Base-by-base conservation (phyloP, 2,329 filamentous ascomycete genomes). In the Diaporthe citriasiana region DNA sequence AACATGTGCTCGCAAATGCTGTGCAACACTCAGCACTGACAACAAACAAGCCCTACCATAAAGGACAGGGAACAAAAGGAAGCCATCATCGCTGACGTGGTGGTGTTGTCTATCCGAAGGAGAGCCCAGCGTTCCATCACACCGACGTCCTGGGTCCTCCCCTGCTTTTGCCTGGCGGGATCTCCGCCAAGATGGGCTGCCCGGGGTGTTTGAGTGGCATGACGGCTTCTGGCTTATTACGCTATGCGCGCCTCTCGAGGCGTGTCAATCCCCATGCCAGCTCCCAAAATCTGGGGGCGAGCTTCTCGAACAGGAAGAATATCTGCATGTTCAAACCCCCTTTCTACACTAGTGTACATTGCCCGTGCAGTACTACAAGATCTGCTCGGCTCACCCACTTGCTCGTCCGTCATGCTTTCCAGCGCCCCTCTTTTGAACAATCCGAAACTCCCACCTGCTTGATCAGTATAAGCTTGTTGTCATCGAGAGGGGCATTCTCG, bases 401-500 rank as follows among this genome's bases (percentile, higher is more conserved):
- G 42, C 30, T 25, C 42, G 8, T 47, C 60, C 19, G 10, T 33
- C 40, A 65, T 65, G 35, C n/a, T 45, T 55, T 72, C 50, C 59
- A 66, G 70, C 38, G 70, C 47, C 55, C 40, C 63, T 65, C 71
- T 73, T 69, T 73, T 60, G 42, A 35, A 70, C 47, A 68, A 70
- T 57, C 27, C 65, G 65, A 73, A 70, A 70, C 71, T 60, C 30
- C 38, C 65, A 69, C 71, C 57, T 73, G 55, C 71, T 60, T 35
- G 27, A 65, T 65, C 60, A 35, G 72, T 60, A 71, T 65, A 73
- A 71, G 72, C 72, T 57, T 73, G 50, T 56, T 59, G 42, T 53
- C 56, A 19, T 22, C n/a, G 35, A 60, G 63, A 50, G 63, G 63
- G 51, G 30, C 47, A 47, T 27, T 33, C 63, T 69, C 56, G 68